These are phyloP conservation scores for Cadophora luteo-olivacea DNA, from an alignment of 2,329 filamentous ascomycete genomes.

Conservation along the genomic window DNA sequence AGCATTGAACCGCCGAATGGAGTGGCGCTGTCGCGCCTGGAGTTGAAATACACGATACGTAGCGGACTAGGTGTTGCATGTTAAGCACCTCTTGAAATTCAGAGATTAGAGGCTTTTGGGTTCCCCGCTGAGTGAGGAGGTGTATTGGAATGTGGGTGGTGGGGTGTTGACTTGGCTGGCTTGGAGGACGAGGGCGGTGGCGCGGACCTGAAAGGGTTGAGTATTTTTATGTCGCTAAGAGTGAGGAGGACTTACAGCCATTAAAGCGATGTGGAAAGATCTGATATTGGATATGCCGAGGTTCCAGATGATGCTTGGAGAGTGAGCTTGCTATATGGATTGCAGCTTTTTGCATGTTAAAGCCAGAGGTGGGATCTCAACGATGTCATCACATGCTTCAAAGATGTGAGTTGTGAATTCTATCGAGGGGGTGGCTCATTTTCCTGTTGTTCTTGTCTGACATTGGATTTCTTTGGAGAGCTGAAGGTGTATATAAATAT, in stretches of 20 bases:
- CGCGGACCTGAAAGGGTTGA: background rate
- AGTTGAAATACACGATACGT: conserved; percentile 4
- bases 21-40: background rate
- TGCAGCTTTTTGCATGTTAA: background rate
- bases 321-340: background rate
- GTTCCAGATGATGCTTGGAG: background rate
- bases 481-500: no score
- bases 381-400: conserved; percentile 3
- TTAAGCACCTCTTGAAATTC: conserved; percentile 7
- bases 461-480: no score
- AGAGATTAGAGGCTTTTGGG: background rate
- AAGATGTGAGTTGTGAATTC: background rate
- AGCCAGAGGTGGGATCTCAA: background rate
- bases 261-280: conserved; percentile 5
- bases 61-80: conserved; percentile 14
- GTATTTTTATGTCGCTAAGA: background rate
- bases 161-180: background rate
- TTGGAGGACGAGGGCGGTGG: conserved; percentile 5
- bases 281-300: background rate
- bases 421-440: background rate
- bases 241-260: background rate
- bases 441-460: no score
- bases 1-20: background rate
- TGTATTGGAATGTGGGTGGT: background rate
- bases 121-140: background rate